Conservation (phyloP, 305 asterid genomes). For the Andrographis paniculata region DNA sequence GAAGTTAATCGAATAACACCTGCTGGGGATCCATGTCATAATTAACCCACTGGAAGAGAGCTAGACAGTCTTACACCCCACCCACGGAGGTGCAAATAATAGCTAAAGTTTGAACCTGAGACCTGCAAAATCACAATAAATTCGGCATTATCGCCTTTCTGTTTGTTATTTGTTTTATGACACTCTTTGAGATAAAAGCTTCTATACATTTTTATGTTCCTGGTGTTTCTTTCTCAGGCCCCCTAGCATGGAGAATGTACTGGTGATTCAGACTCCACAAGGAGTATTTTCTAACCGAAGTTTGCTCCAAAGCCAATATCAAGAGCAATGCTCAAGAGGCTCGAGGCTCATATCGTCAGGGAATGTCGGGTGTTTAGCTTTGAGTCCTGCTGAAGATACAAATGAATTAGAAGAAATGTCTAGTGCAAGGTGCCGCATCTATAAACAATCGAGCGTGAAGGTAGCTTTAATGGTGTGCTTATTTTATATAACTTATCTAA, state of each 20-base stretch:
- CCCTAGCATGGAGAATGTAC: constrained; percentile 70
- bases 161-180: background rate
- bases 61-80: constrained; percentile 6
- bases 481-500: background rate
- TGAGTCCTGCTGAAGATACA: constrained; percentile 37
- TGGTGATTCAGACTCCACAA: constrained; percentile 65
- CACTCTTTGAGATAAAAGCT: background rate
- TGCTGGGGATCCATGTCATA: constrained; percentile 4
- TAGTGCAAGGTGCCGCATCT: constrained; percentile 83
- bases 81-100: constrained; percentile 2
- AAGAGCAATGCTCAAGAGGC: constrained; percentile 53
- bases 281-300: constrained; percentile 56
- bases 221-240: constrained; percentile 36
- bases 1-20: background rate
- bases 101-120: background rate
- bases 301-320: constrained; percentile 49
- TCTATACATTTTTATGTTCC: background rate
- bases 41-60: background rate
- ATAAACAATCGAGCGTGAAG: constrained; percentile 44
- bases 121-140: background rate
- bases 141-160: background rate
- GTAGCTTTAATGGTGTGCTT: constrained; percentile 24
- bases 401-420: constrained; percentile 52
- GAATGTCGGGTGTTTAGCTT: constrained; percentile 40
- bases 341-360: constrained; percentile 57